Conservation (phyloP, 306 rosid genomes). For the Cucurbita argyrosperma region DNA sequence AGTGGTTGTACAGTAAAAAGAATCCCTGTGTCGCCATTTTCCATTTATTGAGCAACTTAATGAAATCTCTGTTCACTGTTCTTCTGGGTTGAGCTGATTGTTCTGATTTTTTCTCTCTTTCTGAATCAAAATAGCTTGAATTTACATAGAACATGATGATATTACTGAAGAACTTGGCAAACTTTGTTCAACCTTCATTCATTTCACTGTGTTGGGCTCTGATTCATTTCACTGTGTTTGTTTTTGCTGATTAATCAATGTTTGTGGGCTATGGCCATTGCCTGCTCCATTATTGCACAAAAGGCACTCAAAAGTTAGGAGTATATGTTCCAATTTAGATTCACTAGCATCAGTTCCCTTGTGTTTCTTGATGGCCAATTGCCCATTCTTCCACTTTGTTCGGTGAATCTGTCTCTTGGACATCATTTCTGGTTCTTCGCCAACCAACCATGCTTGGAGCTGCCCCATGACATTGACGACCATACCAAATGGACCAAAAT, state of each 20-base stretch:
- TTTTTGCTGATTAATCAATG: not conserved
- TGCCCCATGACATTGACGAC: not conserved
- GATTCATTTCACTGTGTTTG: not conserved
- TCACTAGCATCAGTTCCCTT: not conserved
- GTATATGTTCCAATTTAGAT: not conserved
- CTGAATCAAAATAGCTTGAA: not conserved
- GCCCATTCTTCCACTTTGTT: not conserved
- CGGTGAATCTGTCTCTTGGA: not conserved
- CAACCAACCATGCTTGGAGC: not conserved
- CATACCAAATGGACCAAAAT: no score
- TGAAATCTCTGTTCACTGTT: not conserved
- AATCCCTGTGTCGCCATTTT: not conserved
- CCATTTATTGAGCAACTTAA: not conserved
- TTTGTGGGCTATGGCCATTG: not conserved
- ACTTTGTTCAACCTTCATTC: not conserved
- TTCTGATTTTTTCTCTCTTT: not conserved
- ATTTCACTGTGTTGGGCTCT: not conserved
- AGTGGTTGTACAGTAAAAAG: slow-evolving; percentile 65
- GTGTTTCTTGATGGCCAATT: not conserved
- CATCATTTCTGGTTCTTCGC: not conserved
- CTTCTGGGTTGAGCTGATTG: not conserved
- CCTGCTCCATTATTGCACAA: not conserved
- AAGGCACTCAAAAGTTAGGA: not conserved
- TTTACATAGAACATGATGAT: not conserved
- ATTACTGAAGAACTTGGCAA: not conserved